Percentiles rank a stretch among this genome's conserved stretches.
phyloP scores from a whole-genome alignment of 2,329 filamentous ascomycete species.

The Polytolypa hystricis region DNA sequence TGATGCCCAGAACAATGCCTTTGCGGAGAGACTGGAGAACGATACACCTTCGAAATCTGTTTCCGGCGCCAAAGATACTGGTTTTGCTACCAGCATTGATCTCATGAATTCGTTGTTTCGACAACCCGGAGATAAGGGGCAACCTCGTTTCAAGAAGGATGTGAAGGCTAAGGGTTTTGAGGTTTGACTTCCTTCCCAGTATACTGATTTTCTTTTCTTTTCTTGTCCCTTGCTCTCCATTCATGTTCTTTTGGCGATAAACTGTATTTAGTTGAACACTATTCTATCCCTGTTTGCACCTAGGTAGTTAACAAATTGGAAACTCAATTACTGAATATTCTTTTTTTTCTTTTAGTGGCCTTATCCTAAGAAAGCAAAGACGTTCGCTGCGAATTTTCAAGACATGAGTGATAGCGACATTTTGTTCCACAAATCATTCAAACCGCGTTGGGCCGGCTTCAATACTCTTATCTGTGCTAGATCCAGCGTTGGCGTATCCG shows the following conservation, averaged over 20 bases:
- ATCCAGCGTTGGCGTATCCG: no score
- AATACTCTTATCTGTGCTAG: slow-evolving; percentile 59
- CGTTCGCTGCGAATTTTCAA: slow-evolving; percentile 48
- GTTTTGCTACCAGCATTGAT: slow-evolving; percentile 82
- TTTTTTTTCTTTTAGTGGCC: slow-evolving; percentile 56
- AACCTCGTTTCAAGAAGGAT: slow-evolving; percentile 43
- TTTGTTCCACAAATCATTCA: slow-evolving; percentile 60
- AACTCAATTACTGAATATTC: slow-evolving; percentile 29
- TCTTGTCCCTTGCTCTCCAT: slow-evolving; percentile 23
- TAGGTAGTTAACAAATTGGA: slow-evolving; percentile 27
- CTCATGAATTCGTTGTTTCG: slow-evolving; percentile 92
- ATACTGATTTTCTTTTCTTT: slow-evolving; percentile 29
- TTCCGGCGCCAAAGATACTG: slow-evolving; percentile 34
- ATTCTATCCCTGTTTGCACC: slow-evolving; percentile 5
- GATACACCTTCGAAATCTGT: slow-evolving; percentile 21
- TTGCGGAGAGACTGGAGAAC: slow-evolving; percentile 37
- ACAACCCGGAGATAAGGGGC: slow-evolving; percentile 46
- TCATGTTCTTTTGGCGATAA: slow-evolving; percentile 11
- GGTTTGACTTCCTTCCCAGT: slow-evolving; percentile 62
- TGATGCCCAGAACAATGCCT: slow-evolving; percentile 51
- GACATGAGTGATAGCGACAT: slow-evolving; percentile 54
- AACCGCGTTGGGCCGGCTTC: slow-evolving; percentile 67
- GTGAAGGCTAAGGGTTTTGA: slow-evolving; percentile 60
- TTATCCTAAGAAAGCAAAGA: slow-evolving; percentile 68
- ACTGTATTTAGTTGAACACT: slow-evolving; percentile 17